Conservation (phyloP, 2,329 filamentous ascomycete genomes). For the Botrytis medusae region DNA sequence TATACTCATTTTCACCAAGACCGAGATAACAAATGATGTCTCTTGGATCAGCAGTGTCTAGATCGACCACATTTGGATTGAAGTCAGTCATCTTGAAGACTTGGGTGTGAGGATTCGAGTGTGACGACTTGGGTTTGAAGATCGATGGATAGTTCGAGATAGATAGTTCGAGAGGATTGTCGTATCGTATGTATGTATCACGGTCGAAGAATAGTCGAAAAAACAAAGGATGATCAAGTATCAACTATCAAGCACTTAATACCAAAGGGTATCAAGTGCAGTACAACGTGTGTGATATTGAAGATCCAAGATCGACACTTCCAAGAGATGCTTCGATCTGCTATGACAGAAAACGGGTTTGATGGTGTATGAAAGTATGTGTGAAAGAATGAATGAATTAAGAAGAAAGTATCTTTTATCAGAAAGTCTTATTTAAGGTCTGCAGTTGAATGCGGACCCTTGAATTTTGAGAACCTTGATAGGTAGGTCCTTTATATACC, state of each 20-base stretch:
- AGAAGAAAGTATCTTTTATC: not conserved
- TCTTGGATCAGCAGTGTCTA: constrained; percentile 44
- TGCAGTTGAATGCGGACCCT: not conserved
- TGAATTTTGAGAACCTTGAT: not conserved
- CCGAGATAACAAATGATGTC: constrained; percentile 53
- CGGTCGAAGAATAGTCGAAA: too few species aligned
- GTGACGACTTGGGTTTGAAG: not conserved
- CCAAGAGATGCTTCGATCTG: not conserved
- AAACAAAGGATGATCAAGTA: not conserved
- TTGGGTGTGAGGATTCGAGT: too few species aligned
- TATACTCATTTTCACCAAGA: constrained; percentile 50
- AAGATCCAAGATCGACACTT: not conserved
- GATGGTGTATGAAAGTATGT: not conserved
- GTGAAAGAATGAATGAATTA: not conserved
- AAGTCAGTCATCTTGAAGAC: constrained; percentile 16
- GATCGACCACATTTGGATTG: constrained; percentile 43
- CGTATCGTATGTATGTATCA: too few species aligned
- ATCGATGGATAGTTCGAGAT: not conserved
- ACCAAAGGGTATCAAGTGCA: not conserved
- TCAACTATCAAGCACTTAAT: not conserved
- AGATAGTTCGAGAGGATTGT: too few species aligned
- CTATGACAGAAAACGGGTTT: not conserved
- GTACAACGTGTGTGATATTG: not conserved
- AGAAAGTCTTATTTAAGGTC: not conserved
- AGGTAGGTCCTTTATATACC: not conserved